Conservation (phyloP, 2,329 filamentous ascomycete species). For the Colletotrichum camelliae region DNA sequence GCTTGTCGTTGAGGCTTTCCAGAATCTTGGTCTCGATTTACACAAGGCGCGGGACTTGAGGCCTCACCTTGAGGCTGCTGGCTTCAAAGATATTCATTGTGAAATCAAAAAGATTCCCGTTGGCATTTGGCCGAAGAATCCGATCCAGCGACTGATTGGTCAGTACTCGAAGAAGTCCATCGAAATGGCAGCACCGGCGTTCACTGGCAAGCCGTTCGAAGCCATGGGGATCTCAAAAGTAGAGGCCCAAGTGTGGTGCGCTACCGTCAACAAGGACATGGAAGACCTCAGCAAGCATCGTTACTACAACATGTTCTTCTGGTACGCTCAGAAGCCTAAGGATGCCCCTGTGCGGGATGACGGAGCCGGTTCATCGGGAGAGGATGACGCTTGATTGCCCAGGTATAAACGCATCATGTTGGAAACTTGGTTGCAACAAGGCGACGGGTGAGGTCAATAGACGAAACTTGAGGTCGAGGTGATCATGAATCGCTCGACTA, state of each 20-base stretch:
- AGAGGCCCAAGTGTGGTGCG: slow-evolving; percentile 38
- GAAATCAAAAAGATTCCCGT: slow-evolving; percentile 49
- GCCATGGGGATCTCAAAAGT: slow-evolving; percentile 39
- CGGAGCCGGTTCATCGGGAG: not conserved
- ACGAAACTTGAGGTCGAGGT: too few species aligned
- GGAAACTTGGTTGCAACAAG: too few species aligned
- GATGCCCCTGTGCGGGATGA: not conserved
- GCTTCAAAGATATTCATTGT: slow-evolving; percentile 50
- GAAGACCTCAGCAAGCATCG: slow-evolving; percentile 41
- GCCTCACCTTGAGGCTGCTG: slow-evolving; percentile 40
- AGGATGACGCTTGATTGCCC: not conserved
- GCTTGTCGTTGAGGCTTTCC: slow-evolving; percentile 30
- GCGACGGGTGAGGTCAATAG: too few species aligned
- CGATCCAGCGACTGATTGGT: slow-evolving; percentile 44
- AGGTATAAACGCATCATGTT: not conserved
- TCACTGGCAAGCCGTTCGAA: slow-evolving; percentile 45
- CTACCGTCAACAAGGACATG: slow-evolving; percentile 36
- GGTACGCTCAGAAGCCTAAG: slow-evolving; percentile 46
- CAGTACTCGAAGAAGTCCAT: slow-evolving; percentile 49
- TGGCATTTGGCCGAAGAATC: slow-evolving; percentile 48
- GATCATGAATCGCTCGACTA: too few species aligned
- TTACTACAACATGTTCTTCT: slow-evolving; percentile 47
- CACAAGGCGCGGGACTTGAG: slow-evolving; percentile 38
- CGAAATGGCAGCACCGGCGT: slow-evolving; percentile 46
- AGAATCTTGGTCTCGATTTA: slow-evolving; percentile 36